Conservation (phyloP, 2,329 filamentous ascomycete species). For the Alternaria sp. region DNA sequence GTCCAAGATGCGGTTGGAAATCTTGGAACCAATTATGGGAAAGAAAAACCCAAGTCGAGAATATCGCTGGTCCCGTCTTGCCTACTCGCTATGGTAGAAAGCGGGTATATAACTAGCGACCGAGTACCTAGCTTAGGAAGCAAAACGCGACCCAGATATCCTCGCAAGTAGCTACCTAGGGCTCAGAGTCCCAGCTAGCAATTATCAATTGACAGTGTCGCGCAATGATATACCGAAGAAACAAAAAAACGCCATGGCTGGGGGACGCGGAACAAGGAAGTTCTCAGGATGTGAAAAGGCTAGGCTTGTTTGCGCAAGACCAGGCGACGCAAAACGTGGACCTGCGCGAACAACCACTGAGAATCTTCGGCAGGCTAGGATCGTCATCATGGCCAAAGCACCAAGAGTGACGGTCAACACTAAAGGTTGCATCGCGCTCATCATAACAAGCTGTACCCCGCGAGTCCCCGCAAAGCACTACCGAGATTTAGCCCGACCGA, state of each 20-base stretch:
- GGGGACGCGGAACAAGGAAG: neutral
- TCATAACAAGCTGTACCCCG: conserved; percentile 5
- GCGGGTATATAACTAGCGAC: neutral
- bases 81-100: neutral
- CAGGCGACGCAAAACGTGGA: neutral
- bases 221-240: neutral
- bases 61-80: neutral
- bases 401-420: neutral
- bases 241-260: neutral
- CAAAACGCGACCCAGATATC: neutral
- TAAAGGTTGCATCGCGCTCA: neutral
- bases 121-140: neutral
- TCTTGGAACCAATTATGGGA: neutral
- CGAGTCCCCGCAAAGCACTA: conserved; percentile 6
- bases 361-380: neutral
- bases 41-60: neutral
- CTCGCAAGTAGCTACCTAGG: neutral
- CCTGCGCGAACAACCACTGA: neutral
- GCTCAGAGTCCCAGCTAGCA: neutral
- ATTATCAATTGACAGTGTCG: neutral
- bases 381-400: neutral
- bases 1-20: too few relatives aligned
- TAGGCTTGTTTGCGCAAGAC: neutral
- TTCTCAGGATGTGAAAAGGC: neutral
- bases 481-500: conserved; percentile 7